These are phyloP conservation scores for Amaranthus cruentus DNA, from an alignment of 148 eudicot genomes.

Conservation along the genomic window DNA sequence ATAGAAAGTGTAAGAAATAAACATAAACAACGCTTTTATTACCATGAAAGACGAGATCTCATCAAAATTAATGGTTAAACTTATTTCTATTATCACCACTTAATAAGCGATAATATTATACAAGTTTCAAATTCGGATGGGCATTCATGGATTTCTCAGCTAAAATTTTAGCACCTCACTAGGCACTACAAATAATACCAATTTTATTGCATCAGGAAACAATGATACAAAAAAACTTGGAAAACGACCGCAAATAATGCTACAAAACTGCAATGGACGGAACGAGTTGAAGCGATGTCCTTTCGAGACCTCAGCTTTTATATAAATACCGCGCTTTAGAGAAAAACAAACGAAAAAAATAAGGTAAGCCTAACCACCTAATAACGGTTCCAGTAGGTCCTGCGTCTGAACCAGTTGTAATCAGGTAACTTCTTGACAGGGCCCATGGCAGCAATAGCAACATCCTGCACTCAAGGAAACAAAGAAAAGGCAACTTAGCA, in stretches of 20 bases:
- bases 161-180: conserved; percentile 5
- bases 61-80: too few relatives aligned
- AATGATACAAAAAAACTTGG: conserved; percentile 5
- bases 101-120: not conserved
- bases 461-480: conserved; percentile 39
- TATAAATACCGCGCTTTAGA: conserved; percentile 4
- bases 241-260: not conserved
- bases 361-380: conserved; percentile 30
- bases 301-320: conserved; percentile 6
- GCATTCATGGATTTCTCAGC: not conserved
- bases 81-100: too few relatives aligned
- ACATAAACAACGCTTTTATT: too few relatives aligned
- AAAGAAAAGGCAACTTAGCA: not conserved
- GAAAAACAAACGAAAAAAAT: not conserved
- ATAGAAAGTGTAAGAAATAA: too few relatives aligned
- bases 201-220: conserved; percentile 14
- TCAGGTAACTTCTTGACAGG: conserved; percentile 76
- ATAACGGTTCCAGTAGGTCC: conserved; percentile 81
- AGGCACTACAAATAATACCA: not conserved
- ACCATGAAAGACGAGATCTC: too few relatives aligned
- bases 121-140: not conserved
- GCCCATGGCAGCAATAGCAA: conserved; percentile 73
- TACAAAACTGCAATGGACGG: conserved; percentile 14
- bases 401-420: conserved; percentile 97
- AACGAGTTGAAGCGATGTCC: conserved; percentile 9